phyloP scores from a whole-genome alignment of 352 stramenopile species.

The Phytophthora ohioensis region DNA sequence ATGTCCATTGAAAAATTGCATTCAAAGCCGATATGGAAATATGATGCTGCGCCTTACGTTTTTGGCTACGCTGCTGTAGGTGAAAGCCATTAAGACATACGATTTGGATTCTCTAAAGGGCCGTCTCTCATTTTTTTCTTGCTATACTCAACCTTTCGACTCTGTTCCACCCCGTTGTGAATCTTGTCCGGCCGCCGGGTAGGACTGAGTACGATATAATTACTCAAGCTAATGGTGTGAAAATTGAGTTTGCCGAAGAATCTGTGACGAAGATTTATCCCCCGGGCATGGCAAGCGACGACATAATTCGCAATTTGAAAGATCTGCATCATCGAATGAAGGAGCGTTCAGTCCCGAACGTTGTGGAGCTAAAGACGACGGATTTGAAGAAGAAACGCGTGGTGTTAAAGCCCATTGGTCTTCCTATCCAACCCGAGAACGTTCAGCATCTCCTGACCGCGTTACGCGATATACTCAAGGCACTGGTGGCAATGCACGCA shows the following conservation, averaged over 20 bases:
- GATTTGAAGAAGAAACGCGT: slow-evolving; percentile 23
- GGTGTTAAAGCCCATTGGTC: slow-evolving; percentile 15
- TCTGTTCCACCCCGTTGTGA: slow-evolving; percentile 26
- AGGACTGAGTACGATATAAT: slow-evolving; percentile 14
- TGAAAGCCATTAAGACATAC: slow-evolving; percentile 33
- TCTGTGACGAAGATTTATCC: slow-evolving; percentile 28
- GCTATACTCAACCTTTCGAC: slow-evolving; percentile 40
- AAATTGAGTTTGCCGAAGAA: slow-evolving; percentile 20
- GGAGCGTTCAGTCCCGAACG: slow-evolving; percentile 9
- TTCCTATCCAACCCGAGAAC: slow-evolving; percentile 7
- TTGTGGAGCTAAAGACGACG: slow-evolving; percentile 19
- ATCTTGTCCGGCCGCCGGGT: slow-evolving; percentile 8
- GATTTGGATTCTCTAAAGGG: slow-evolving; percentile 26
- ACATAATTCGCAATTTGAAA: slow-evolving; percentile 17
- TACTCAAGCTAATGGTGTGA: slow-evolving; percentile 14
- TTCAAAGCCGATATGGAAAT: slow-evolving; percentile 37
- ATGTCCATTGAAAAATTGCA: slow-evolving; percentile 30
- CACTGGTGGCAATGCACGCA: slow-evolving; percentile 28
- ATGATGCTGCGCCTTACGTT: slow-evolving; percentile 33
- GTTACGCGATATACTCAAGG: slow-evolving; percentile 25
- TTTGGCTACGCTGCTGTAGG: slow-evolving; percentile 29
- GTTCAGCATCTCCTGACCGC: slow-evolving; percentile 17
- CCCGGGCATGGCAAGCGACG: slow-evolving; percentile 7
- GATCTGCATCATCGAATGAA: slow-evolving; percentile 23
- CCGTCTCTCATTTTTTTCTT: slow-evolving; percentile 36